Evolutionary conservation across 1,284 basidiomycete species (phyloP).

Genomic region (Athelia psychrophila): DNA sequence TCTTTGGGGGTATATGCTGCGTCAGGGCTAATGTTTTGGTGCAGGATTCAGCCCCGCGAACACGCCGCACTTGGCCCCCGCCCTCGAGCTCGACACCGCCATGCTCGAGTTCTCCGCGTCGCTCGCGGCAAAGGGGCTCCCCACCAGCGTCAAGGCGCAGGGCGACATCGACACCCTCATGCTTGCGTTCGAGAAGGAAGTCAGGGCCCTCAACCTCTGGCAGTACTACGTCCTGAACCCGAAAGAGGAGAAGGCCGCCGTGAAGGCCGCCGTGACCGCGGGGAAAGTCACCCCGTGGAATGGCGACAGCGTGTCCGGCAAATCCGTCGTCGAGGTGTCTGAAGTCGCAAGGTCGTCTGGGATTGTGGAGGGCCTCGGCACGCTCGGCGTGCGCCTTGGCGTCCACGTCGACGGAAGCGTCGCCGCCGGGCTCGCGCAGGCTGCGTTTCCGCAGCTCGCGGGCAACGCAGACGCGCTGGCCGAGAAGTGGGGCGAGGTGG

Average conservation of each 20-base stretch:
- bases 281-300: slow-evolving; percentile 50
- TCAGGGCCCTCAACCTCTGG: slow-evolving; percentile 78
- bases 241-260: slow-evolving; percentile 49
- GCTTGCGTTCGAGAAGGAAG: slow-evolving; percentile 54
- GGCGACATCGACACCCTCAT: slow-evolving; percentile 70
- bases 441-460: slow-evolving; percentile 57
- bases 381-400: slow-evolving; percentile 66
- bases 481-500: slow-evolving; percentile 71
- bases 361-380: slow-evolving; percentile 56
- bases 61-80: slow-evolving; percentile 85
- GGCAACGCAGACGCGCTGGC: slow-evolving; percentile 53
- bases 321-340: slow-evolving; percentile 69
- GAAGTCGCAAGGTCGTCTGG: slow-evolving; percentile 52
- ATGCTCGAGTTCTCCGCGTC: slow-evolving; percentile 77
- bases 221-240: slow-evolving; percentile 90
- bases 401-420: slow-evolving; percentile 57
- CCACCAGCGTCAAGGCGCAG: slow-evolving; percentile 61
- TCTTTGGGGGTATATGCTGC: background rate
- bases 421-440: slow-evolving; percentile 70
- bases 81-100: slow-evolving; percentile 84
- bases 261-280: slow-evolving; percentile 49
- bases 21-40: slow-evolving; percentile 10
- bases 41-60: slow-evolving; percentile 86
- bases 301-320: slow-evolving; percentile 53
- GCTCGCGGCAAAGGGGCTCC: slow-evolving; percentile 67